These are phyloP conservation scores for Phaeosphaeriaceae sp. DNA, from an alignment of 2,329 filamentous ascomycete species.

Conservation along the genomic window DNA sequence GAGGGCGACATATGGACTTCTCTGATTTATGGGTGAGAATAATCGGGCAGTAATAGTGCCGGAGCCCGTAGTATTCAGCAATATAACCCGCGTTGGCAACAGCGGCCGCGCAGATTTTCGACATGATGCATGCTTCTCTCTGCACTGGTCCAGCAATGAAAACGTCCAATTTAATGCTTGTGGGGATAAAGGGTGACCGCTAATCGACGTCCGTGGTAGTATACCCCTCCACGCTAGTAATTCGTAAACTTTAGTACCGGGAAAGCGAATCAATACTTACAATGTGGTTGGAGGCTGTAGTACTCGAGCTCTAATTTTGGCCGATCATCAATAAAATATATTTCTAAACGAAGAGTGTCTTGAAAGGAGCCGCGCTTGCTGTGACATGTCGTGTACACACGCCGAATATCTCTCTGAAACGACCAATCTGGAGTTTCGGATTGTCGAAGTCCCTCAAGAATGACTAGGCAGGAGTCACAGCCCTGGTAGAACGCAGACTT, in stretches of 20 bases:
- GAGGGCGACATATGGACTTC: slow-evolving; percentile 11
- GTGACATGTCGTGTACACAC: slow-evolving; percentile 15
- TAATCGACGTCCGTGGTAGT: slow-evolving; percentile 16
- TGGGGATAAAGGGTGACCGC: slow-evolving; percentile 13
- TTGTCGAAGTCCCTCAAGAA: slow-evolving; percentile 22
- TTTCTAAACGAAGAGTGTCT: slow-evolving; percentile 15
- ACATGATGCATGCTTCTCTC: slow-evolving; percentile 13
- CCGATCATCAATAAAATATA: slow-evolving; percentile 19
- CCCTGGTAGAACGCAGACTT: slow-evolving; percentile 7
- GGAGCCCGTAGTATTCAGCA: background rate
- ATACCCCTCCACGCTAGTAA: slow-evolving; percentile 20
- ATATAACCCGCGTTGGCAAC: slow-evolving; percentile 20
- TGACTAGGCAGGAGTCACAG: slow-evolving; percentile 19
- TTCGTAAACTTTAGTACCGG: background rate
- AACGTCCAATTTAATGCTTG: slow-evolving; percentile 13
- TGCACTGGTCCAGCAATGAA: slow-evolving; percentile 12
- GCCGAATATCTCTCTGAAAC: slow-evolving; percentile 13
- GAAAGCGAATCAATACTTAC: slow-evolving; percentile 4
- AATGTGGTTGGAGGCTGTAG: slow-evolving; percentile 13
- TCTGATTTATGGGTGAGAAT: slow-evolving; percentile 4
- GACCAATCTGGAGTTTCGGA: slow-evolving; percentile 10
- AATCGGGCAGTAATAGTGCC: slow-evolving; percentile 3
- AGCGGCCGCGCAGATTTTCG: background rate
- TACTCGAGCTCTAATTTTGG: slow-evolving; percentile 24
- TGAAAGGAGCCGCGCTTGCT: background rate